phyloP scores from a whole-genome alignment of 306 rosid species.

The Alnus rubra region DNA sequence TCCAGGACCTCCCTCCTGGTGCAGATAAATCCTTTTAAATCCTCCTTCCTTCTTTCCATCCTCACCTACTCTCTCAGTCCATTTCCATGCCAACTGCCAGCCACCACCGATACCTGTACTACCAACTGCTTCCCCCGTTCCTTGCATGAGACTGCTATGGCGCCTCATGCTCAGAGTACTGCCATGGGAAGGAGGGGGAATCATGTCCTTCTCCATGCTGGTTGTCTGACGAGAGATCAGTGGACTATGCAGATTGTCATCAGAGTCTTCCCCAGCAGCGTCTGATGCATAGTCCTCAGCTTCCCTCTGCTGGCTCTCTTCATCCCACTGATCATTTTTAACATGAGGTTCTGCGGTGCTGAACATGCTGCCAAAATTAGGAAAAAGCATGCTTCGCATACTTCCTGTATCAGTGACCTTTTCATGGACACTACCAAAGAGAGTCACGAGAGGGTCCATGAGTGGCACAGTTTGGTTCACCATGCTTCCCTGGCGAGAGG shows the following conservation, averaged over 20 bases:
- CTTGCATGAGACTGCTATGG: slow-evolving; percentile 80
- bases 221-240: slow-evolving; percentile 86
- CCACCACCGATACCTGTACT: slow-evolving; percentile 93
- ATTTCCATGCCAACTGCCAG: slow-evolving; percentile 96
- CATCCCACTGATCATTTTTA: slow-evolving; percentile 72
- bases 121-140: slow-evolving; percentile 63
- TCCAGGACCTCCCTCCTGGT: slow-evolving; percentile 66
- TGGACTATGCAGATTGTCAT: slow-evolving; percentile 84
- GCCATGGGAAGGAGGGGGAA: slow-evolving; percentile 74
- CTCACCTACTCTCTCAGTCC: slow-evolving; percentile 73
- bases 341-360: slow-evolving; percentile 64
- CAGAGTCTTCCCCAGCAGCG: slow-evolving; percentile 64
- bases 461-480: slow-evolving; percentile 59
- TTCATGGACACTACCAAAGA: slow-evolving; percentile 78
- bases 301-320: slow-evolving; percentile 74
- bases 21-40: slow-evolving; percentile 81
- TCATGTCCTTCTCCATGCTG: slow-evolving; percentile 73
- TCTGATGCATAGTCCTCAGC: slow-evolving; percentile 71
- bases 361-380: slow-evolving; percentile 85
- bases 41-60: slow-evolving; percentile 69
- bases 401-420: slow-evolving; percentile 67
- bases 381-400: slow-evolving; percentile 63
- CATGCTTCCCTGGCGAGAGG: slow-evolving; percentile 92
- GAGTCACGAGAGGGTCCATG: slow-evolving; percentile 81
- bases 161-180: slow-evolving; percentile 70